A percentile compares a stretch with the other conserved stretches of the same genome.
Evolutionary conservation across 352 stramenopile species (phyloP).

Genomic region (Globisporangium mamillatum): DNA sequence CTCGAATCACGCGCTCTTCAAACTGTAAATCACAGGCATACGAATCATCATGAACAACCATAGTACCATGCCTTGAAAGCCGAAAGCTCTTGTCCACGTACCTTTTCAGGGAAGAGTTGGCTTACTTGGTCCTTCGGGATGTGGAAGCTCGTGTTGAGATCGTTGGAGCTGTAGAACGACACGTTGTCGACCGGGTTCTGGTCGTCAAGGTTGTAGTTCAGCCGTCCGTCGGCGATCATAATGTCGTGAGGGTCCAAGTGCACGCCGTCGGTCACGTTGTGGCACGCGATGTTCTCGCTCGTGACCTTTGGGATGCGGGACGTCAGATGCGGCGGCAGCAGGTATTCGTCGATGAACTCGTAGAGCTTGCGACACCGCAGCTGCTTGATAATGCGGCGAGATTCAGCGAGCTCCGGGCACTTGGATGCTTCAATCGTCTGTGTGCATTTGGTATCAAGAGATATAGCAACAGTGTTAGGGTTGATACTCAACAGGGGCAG

Average conservation of each 20-base stretch:
- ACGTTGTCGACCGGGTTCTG: conserved; percentile 83
- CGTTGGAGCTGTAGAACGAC: conserved; percentile 76
- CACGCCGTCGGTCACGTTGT: conserved; percentile 39
- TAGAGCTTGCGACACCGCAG: conserved; percentile 78
- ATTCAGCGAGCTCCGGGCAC: conserved; percentile 36
- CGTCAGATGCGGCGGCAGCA: conserved; percentile 59
- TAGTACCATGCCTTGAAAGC: not conserved
- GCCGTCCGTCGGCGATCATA: conserved; percentile 67
- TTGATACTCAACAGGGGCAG: not conserved
- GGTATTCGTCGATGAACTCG: conserved; percentile 82
- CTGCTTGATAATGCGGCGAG: conserved; percentile 66
- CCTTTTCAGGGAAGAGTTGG: conserved; percentile 80
- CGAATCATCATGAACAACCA: not conserved
- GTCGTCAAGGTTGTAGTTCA: conserved; percentile 87
- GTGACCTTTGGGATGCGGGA: conserved; percentile 47
- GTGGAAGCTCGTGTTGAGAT: conserved; percentile 62
- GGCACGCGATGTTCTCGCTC: conserved; percentile 54
- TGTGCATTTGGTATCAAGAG: not conserved
- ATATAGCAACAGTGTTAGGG: not conserved
- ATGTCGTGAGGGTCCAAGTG: conserved; percentile 68
- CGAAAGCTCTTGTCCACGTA: conserved; percentile 13
- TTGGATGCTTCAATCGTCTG: conserved; percentile 79
- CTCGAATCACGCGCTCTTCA: conserved; percentile 76
- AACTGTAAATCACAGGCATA: conserved; percentile 36
- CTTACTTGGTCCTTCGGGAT: conserved; percentile 81